phyloP scores from a whole-genome alignment of 257 asterid genomes.

The Solanum rostratum region DNA sequence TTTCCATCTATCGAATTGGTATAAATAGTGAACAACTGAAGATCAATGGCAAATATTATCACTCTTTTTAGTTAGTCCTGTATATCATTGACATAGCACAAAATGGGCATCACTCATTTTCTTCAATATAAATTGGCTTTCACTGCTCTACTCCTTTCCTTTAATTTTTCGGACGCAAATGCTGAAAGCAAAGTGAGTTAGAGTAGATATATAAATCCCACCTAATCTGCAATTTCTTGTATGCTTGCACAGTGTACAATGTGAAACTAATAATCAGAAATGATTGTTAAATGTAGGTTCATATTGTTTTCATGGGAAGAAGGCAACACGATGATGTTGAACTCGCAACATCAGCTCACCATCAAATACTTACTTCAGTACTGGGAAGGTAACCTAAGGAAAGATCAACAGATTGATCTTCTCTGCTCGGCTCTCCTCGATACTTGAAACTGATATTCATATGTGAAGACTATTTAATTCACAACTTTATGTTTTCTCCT shows the following conservation, averaged over 20 bases:
- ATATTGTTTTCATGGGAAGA: constrained; percentile 41
- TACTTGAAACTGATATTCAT: not conserved
- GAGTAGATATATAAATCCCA: too few species aligned
- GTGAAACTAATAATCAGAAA: not conserved
- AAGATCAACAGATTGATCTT: not conserved
- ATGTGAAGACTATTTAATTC: not conserved
- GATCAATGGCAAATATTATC: not conserved
- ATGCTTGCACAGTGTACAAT: too few species aligned
- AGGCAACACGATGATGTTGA: constrained; percentile 27
- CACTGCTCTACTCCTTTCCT: not conserved
- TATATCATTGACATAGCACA: not conserved
- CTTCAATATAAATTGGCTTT: not conserved
- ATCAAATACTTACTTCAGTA: constrained; percentile 27
- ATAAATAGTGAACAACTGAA: not conserved
- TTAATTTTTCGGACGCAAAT: not conserved
- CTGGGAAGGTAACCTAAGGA: constrained; percentile 27
- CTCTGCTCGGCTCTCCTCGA: not conserved
- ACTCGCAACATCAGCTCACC: constrained; percentile 27
- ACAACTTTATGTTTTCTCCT: not conserved
- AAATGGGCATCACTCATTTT: not conserved
- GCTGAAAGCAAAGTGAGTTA: not conserved
- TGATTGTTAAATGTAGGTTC: constrained; percentile 15
- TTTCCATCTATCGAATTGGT: not conserved
- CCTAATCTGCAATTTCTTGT: too few species aligned
- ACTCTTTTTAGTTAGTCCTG: not conserved